phyloP scores from a whole-genome alignment of 2,329 filamentous ascomycete genomes.

The Erysiphe neolycopersici region DNA sequence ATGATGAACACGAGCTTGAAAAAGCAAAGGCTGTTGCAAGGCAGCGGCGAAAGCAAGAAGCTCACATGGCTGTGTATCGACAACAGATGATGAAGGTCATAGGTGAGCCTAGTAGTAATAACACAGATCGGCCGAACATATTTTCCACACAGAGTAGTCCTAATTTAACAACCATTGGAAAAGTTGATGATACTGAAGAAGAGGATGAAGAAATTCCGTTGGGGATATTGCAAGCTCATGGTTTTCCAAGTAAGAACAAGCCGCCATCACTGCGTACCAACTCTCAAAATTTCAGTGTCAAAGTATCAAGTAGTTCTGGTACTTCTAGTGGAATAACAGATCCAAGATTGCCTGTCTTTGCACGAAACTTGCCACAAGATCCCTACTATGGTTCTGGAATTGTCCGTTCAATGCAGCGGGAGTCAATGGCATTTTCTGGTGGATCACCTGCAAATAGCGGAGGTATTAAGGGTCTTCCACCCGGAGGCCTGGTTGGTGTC shows the following conservation, averaged over 20 bases:
- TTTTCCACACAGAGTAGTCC: conserved; percentile 34
- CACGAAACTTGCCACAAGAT: conserved; percentile 55
- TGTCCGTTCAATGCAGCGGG: conserved; percentile 43
- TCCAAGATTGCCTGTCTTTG: conserved; percentile 46
- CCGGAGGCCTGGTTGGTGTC: conserved; percentile 62
- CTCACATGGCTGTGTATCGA: conserved; percentile 67
- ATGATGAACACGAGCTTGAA: conserved; percentile 52
- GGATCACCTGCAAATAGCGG: conserved; percentile 20
- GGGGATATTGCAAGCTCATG: conserved; percentile 66
- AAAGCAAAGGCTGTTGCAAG: conserved; percentile 45
- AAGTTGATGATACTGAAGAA: conserved; percentile 28
- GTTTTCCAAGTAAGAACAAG: conserved; percentile 55
- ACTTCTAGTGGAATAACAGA: conserved; percentile 23
- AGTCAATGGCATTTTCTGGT: conserved; percentile 45
- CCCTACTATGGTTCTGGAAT: conserved; percentile 61
- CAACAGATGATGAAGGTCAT: conserved; percentile 96
- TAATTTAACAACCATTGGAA: conserved; percentile 19
- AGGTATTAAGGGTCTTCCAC: conserved; percentile 21
- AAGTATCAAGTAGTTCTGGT: conserved; percentile 27
- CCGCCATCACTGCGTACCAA: conserved; percentile 37
- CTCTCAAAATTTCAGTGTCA: conserved; percentile 46
- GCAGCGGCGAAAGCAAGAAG: conserved; percentile 67
- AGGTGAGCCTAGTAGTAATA: conserved; percentile 32
- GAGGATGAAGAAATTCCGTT: conserved; percentile 75
- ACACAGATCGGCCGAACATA: conserved; percentile 23